Conservation (phyloP, 2,329 filamentous ascomycete species). For the Pseudonectria foliicola region DNA sequence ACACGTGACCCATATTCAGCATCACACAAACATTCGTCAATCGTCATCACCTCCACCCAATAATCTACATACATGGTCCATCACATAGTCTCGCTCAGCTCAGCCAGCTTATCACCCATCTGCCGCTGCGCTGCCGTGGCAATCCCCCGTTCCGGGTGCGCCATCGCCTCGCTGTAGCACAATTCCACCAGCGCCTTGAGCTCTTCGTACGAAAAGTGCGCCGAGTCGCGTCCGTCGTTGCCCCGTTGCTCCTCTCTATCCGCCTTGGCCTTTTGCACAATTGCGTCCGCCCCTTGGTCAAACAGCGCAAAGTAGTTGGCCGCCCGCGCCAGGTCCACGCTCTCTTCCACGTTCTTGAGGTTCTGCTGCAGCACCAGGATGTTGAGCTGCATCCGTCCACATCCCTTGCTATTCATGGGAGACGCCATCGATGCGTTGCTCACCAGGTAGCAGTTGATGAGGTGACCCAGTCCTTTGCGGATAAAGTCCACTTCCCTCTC, state of each 20-base stretch:
- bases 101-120: slow-evolving; percentile 63
- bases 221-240: slow-evolving; percentile 25
- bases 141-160: slow-evolving; percentile 61
- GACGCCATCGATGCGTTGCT: slow-evolving; percentile 62
- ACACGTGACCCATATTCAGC: neutral
- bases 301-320: slow-evolving; percentile 65
- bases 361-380: slow-evolving; percentile 94
- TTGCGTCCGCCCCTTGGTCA: slow-evolving; percentile 55
- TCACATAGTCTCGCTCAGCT: slow-evolving; percentile 68
- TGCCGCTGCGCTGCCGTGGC: slow-evolving; percentile 59
- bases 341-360: slow-evolving; percentile 81
- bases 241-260: slow-evolving; percentile 30
- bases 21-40: slow-evolving; percentile 2
- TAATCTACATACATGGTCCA: slow-evolving; percentile 33
- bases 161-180: slow-evolving; percentile 60
- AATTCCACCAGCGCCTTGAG: slow-evolving; percentile 59
- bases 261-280: slow-evolving; percentile 55
- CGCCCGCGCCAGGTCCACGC: slow-evolving; percentile 56
- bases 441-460: slow-evolving; percentile 76
- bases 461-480: slow-evolving; percentile 64
- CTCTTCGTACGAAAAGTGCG: slow-evolving; percentile 58
- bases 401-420: slow-evolving; percentile 78
- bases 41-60: neutral
- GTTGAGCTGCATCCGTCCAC: slow-evolving; percentile 84
- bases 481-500: slow-evolving; percentile 67